Conservation (phyloP, 1,139 yeast species). For the Saccharomycopsis hybrid region DNA sequence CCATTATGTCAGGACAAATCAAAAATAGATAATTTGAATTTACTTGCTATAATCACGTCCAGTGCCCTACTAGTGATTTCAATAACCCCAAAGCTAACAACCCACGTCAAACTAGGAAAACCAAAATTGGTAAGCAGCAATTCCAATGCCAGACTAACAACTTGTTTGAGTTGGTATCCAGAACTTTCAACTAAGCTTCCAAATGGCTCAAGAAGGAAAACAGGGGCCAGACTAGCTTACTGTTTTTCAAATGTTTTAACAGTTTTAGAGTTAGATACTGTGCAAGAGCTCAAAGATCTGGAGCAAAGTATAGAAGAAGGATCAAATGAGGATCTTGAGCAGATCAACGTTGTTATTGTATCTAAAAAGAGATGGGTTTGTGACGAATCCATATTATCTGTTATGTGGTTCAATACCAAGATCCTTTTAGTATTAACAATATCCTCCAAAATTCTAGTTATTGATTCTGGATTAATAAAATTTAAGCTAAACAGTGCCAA, state of each 20-base stretch:
- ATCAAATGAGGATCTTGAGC: too few relatives aligned
- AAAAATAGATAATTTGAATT: constrained; percentile 48
- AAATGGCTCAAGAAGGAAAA: constrained; percentile 11
- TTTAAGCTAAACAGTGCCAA: constrained; percentile 17
- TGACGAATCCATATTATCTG: constrained; percentile 41
- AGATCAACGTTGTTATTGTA: constrained; percentile 33
- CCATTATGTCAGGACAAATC: constrained; percentile 51
- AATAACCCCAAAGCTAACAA: constrained; percentile 43
- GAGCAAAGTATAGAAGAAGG: too few relatives aligned
- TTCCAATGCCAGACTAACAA: constrained; percentile 34
- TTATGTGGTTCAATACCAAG: constrained; percentile 56
- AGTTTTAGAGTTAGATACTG: constrained; percentile 40
- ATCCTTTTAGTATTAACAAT: constrained; percentile 45
- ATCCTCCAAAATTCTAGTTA: constrained; percentile 40
- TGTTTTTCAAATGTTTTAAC: constrained; percentile 58
- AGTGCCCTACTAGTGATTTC: constrained; percentile 48
- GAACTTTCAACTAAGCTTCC: constrained; percentile 23
- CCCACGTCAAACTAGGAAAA: constrained; percentile 48
- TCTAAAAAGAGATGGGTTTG: constrained; percentile 42
- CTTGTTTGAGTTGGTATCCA: constrained; percentile 58
- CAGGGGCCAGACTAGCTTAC: constrained; percentile 51
- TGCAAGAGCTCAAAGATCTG: too few relatives aligned
- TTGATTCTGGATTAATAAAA: constrained; percentile 29
- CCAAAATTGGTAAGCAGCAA: constrained; percentile 34
- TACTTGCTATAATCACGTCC: constrained; percentile 57